phyloP scores from a whole-genome alignment of 2,329 filamentous ascomycete genomes.

The Clarireedia homoeocarpa region DNA sequence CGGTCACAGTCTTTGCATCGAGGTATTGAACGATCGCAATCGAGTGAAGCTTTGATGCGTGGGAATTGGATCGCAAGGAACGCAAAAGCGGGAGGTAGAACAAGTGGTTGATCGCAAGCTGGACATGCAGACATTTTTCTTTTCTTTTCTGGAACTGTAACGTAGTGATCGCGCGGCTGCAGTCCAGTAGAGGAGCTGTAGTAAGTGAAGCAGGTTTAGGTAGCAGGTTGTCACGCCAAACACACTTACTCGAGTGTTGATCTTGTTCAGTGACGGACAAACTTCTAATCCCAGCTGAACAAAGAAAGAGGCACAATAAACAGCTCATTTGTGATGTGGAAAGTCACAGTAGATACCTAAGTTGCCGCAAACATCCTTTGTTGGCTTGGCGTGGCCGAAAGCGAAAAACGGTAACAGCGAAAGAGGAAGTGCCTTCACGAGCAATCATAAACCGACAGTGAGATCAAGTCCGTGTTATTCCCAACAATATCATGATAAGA shows the following conservation, averaged over 20 bases:
- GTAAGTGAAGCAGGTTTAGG: neutral
- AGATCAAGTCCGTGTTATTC: no score
- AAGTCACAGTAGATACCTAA: neutral
- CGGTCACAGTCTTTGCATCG: constrained; percentile 24
- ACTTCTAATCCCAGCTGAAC: neutral
- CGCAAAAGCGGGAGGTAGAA: constrained; percentile 17
- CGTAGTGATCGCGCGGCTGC: neutral
- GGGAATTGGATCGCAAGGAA: constrained; percentile 14
- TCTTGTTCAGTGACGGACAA: no score
- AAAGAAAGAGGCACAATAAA: neutral
- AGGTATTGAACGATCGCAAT: constrained; percentile 16
- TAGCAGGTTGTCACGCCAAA: neutral
- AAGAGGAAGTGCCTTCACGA: neutral
- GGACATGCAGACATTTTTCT: constrained; percentile 8
- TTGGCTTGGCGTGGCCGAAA: neutral
- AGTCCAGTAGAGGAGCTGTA: neutral
- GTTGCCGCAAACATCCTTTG: constrained; percentile 6
- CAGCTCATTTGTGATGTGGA: neutral
- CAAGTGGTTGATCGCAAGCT: constrained; percentile 2
- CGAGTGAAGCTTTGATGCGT: constrained; percentile 7
- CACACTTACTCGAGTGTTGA: neutral
- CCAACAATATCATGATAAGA: neutral
- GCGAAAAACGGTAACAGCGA: neutral
- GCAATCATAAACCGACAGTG: neutral
- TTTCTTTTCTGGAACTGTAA: neutral